These are phyloP conservation scores for Phaeoacremonium minimum DNA, from an alignment of 2,329 filamentous ascomycete genomes.

Conservation along the genomic window DNA sequence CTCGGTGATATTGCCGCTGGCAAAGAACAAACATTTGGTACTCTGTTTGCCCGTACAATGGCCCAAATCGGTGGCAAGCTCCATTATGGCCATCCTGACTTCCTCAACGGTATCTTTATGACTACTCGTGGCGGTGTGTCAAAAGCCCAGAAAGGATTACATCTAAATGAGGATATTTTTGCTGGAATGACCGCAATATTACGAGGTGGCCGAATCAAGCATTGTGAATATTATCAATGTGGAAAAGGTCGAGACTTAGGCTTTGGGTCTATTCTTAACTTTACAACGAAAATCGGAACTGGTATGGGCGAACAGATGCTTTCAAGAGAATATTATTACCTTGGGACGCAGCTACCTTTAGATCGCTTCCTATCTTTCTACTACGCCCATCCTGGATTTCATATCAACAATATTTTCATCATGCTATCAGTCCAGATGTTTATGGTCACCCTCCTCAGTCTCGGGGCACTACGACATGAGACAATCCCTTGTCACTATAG, in stretches of 20 bases:
- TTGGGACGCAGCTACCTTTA: conserved; percentile 92
- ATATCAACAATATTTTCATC: conserved; percentile 99
- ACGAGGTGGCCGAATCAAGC: conserved; percentile 97
- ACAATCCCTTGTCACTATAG: conserved; percentile 86
- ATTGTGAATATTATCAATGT: conserved; percentile 99
- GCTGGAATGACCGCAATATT: conserved; percentile 96
- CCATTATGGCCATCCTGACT: conserved; percentile 98
- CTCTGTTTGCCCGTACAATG: conserved; percentile 91
- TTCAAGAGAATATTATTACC: conserved; percentile 98
- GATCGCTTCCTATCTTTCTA: conserved; percentile 99
- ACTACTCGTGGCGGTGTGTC: conserved; percentile 96
- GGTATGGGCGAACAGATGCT: conserved; percentile 99
- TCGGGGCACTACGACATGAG: conserved; percentile 84
- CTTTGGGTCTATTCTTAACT: conserved; percentile 98
- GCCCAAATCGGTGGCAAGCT: conserved; percentile 97
- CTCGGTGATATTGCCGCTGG: conserved; percentile 96
- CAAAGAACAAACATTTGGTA: conserved; percentile 99
- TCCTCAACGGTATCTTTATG: conserved; percentile 99
- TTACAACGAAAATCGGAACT: conserved; percentile 99
- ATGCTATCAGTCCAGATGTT: conserved; percentile 98
- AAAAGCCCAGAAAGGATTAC: conserved; percentile 98
- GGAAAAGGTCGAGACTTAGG: conserved; percentile 99
- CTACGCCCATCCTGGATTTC: conserved; percentile 98
- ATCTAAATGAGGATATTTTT: conserved; percentile 99
- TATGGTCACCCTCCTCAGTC: conserved; percentile 89